Evolutionary conservation across 768 basidiomycete genomes (phyloP).

Genomic region (Boletellus emodensis): DNA sequence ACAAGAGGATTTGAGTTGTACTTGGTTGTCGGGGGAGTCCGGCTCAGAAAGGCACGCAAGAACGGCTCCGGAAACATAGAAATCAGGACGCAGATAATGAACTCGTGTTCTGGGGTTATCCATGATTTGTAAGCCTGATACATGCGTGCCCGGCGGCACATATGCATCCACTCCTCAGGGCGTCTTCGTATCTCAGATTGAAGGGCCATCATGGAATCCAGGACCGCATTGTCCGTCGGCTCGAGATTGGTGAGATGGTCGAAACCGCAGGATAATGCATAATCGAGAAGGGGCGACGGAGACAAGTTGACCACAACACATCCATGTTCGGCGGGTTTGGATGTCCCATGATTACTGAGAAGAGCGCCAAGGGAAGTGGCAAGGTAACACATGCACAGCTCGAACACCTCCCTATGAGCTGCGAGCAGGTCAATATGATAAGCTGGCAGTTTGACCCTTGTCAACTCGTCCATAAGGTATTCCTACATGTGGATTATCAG

Average conservation of each 20-base stretch:
- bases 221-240: background rate
- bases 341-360: background rate
- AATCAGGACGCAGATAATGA: background rate
- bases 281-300: background rate
- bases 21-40: background rate
- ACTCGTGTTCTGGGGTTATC: background rate
- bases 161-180: background rate
- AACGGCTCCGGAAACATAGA: background rate
- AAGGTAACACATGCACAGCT: background rate
- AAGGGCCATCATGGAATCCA: background rate
- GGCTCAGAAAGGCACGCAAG: background rate
- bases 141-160: background rate
- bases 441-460: background rate
- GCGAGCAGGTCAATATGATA: background rate
- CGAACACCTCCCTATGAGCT: background rate
- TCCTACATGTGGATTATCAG: background rate
- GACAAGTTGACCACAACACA: background rate
- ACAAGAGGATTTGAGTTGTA: background rate
- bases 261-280: background rate
- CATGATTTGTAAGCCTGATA: background rate
- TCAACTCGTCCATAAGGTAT: background rate
- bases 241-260: background rate
- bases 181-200: background rate
- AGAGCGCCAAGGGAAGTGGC: background rate
- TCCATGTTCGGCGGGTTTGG: background rate